phyloP scores from a whole-genome alignment of 495 filamentous ascomycete genomes.

The Penicillium maclennaniae region DNA sequence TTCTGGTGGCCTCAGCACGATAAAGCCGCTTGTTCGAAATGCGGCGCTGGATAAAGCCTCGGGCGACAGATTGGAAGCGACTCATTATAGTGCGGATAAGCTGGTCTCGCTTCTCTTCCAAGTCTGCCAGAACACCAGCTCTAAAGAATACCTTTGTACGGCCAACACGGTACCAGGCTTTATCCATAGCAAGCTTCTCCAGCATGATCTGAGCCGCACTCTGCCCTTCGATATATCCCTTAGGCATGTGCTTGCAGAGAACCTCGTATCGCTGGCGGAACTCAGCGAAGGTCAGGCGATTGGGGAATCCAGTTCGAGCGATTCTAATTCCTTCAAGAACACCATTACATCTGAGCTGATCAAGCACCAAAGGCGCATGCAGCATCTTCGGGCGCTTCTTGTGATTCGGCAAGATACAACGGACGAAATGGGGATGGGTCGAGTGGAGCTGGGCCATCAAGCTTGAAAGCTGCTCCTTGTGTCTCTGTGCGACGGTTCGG shows the following conservation, averaged over 20 bases:
- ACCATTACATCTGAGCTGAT: conserved; percentile 97
- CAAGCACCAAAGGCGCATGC: conserved; percentile 81
- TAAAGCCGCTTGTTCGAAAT: conserved; percentile 90
- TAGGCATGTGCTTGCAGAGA: conserved; percentile 85
- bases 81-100: conserved; percentile 90
- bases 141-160: conserved; percentile 98
- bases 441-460: conserved; percentile 94
- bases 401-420: conserved; percentile 97
- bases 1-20: conserved; percentile 87
- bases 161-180: conserved; percentile 83
- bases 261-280: conserved; percentile 97
- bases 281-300: conserved; percentile 85
- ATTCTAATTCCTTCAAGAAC: conserved; percentile 97
- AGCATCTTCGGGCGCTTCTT: conserved; percentile 96
- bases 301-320: conserved; percentile 97
- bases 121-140: conserved; percentile 90
- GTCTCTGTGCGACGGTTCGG: conserved; percentile 91
- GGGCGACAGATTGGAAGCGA: conserved; percentile 86
- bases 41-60: conserved; percentile 83
- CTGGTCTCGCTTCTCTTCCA: conserved; percentile 91
- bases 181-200: conserved; percentile 81
- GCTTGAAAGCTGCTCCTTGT: conserved; percentile 94
- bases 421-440: conserved; percentile 97
- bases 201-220: conserved; percentile 80
- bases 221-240: conserved; percentile 88